A percentile compares a stretch with the other conserved stretches of the same genome.
phyloP scores from a whole-genome alignment of 495 filamentous ascomycete genomes.

The Aspergillus diversus region DNA sequence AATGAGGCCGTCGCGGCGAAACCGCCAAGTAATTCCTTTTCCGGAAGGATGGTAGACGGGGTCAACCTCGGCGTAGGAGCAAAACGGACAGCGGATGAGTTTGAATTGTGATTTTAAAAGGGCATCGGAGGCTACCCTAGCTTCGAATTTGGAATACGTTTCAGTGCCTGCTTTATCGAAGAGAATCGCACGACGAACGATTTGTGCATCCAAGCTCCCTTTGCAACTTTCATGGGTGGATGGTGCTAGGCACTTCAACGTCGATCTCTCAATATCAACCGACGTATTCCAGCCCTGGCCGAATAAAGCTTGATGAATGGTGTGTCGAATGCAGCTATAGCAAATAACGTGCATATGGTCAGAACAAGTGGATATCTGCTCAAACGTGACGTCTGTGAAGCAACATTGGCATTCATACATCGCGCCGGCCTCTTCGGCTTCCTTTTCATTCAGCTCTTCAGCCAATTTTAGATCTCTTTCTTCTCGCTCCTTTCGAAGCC shows the following conservation, averaged over 20 bases:
- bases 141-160: slow-evolving; percentile 71
- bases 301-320: slow-evolving; percentile 82
- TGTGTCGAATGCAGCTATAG: slow-evolving; percentile 77
- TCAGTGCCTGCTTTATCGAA: slow-evolving; percentile 69
- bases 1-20: slow-evolving; percentile 55
- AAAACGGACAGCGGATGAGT: slow-evolving; percentile 88
- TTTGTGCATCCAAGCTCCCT: slow-evolving; percentile 68
- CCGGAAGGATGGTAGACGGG: slow-evolving; percentile 67
- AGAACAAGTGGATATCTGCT: slow-evolving; percentile 78
- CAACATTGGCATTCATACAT: slow-evolving; percentile 92
- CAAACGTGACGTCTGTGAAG: slow-evolving; percentile 75
- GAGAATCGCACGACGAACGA: slow-evolving; percentile 72
- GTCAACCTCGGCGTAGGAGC: slow-evolving; percentile 85
- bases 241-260: slow-evolving; percentile 80
- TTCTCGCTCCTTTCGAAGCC: slow-evolving; percentile 59
- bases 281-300: slow-evolving; percentile 90
- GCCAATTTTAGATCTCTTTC: slow-evolving; percentile 66
- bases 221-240: slow-evolving; percentile 64
- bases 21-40: slow-evolving; percentile 44
- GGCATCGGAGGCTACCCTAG: slow-evolving; percentile 71
- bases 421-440: slow-evolving; percentile 71
- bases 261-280: slow-evolving; percentile 68
- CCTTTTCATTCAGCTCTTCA: slow-evolving; percentile 67
- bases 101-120: slow-evolving; percentile 71
- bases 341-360: slow-evolving; percentile 79